Evolutionary conservation across 192 early-diverging fungal genomes (phyloP), one percentile per base, ranked within the genome.

Genomic region (Backusella tarrabulga): DNA sequence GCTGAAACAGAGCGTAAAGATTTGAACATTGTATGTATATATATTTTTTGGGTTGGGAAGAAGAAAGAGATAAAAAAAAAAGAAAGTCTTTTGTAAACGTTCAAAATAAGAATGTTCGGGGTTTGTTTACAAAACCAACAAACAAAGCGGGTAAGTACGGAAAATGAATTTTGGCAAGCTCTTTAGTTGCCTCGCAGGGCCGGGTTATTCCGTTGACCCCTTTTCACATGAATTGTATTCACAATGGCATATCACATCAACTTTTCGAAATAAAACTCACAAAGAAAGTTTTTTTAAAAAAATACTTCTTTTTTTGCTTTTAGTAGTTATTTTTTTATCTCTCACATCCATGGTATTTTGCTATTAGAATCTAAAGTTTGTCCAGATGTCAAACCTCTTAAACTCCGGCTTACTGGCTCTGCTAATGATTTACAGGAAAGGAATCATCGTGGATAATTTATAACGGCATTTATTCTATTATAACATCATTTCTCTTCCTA

Each of bases 1-100:
- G 71, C 68, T 40, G 81, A 70, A 41, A 68, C 72, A 70, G 81
- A 66, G 41, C 68, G 67, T 23, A 83, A 67, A 67, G 78, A 80
- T 32, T 71, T 77, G 75, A 83, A 83, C 81, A 83, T 63, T 12
- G 23, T 63, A 29, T 63, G 26, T 44, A 40, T 50, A 63, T 71
- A 21, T 34, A 50, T 56, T 63, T 34, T 52, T 42, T 23, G 3
- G 54, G n/a, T 19, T 32, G 40, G 34, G 9, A 60, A 68, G 12
- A 73, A 60, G 12, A 66, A 29, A 26, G 60, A 74, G 36, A 41
- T 38, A 34, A 74, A 40, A 46, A 41, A 41, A 71, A 44, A 14
- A 72, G 12, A 32, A 19, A 50, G 12, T 34, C 17, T 70, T 70
- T 40, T 38, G 34, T 70, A 40, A 38, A n/a, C 6, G n/a, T 32